Base-by-base conservation (phyloP, 768 basidiomycete genomes). In the Neoboletus brunneissimus region DNA sequence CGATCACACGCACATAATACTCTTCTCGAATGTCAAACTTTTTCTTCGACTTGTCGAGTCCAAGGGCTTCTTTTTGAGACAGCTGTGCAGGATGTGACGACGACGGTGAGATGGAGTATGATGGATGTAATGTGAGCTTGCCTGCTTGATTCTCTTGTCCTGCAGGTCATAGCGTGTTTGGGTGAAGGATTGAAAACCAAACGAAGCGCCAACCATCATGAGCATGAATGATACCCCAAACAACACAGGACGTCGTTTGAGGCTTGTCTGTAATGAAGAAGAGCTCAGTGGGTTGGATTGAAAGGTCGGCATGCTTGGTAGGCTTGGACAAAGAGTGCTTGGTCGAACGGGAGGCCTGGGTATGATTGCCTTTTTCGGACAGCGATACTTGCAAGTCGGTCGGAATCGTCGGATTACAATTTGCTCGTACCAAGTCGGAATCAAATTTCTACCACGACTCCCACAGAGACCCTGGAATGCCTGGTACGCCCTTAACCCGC, bases 1-100 rank as follows among this genome's bases (percentile, higher is more conserved):
- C 3, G 23, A 25, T n/a, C 22, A 55, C 51, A 85, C 93, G 73
- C 74, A 97, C 95, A 68, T 88, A 98, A 72, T 98, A 99, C 68
- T 97, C 95, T 69, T 98, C 96, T 52, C 92, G 78, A 18, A 97
- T 89, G 72, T 98, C 95, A 56, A 97, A 86, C 76, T 85, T 89
- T 75, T 87, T 88, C 73, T 87, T 79, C 53, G 76, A 75, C 67
- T 79, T 82, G 59, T 86, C 79, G 64, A 94, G 75, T 11, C 84
- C 81, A 22, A 95, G 77, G 59, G 91, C 88, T 62, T 94, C 84
- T 68, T 94, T 87, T 59, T 85, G 86, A 38, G 84, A 81, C 35
- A 97, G 72, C 92, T 85, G 48, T 7, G 12, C 20, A 27, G 41
- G 25, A 29, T 0, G 40, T 48, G 34, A 53, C 47, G 34, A 53